phyloP scores from a whole-genome alignment of 352 stramenopile species.

The Pythium pyrilobum region DNA sequence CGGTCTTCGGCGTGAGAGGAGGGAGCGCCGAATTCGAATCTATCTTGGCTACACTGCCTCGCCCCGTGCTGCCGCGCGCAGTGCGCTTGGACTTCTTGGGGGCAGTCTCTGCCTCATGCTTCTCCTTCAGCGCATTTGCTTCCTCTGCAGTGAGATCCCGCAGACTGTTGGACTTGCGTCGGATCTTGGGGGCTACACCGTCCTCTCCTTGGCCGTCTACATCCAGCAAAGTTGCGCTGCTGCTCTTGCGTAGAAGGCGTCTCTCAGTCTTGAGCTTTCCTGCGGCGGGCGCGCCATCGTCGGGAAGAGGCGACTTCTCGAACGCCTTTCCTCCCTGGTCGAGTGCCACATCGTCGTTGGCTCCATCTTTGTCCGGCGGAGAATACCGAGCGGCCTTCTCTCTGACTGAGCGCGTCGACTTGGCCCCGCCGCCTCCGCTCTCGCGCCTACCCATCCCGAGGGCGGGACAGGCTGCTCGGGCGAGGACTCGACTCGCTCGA shows the following conservation, averaged over 20 bases:
- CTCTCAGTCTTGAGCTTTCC: constrained; percentile 1
- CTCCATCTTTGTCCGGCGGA: background rate
- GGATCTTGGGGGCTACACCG: constrained; percentile 25
- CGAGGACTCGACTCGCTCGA: too few species aligned
- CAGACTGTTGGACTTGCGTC: constrained; percentile 46
- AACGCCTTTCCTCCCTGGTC: background rate
- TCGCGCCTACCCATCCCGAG: background rate
- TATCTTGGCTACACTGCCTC: background rate
- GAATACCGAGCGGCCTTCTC: constrained; percentile 1
- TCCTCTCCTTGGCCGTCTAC: constrained; percentile 7
- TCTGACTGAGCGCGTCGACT: constrained; percentile 5
- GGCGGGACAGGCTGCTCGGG: too few species aligned
- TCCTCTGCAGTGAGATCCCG: constrained; percentile 26
- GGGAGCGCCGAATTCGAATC: constrained; percentile 1
- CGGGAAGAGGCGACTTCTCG: background rate
- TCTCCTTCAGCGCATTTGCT: constrained; percentile 1
- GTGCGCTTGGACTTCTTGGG: constrained; percentile 11
- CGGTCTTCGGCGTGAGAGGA: constrained; percentile 20
- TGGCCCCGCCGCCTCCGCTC: background rate
- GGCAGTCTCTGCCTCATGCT: constrained; percentile 7
- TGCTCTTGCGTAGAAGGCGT: constrained; percentile 51
- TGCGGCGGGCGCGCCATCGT: background rate
- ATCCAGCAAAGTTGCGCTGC: constrained; percentile 44
- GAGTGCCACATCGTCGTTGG: background rate
- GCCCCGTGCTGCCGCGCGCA: background rate